Evolutionary conservation across 345 rosid genomes (phyloP), one percentile per base, ranked within the genome.

Genomic region (Salix exigua): DNA sequence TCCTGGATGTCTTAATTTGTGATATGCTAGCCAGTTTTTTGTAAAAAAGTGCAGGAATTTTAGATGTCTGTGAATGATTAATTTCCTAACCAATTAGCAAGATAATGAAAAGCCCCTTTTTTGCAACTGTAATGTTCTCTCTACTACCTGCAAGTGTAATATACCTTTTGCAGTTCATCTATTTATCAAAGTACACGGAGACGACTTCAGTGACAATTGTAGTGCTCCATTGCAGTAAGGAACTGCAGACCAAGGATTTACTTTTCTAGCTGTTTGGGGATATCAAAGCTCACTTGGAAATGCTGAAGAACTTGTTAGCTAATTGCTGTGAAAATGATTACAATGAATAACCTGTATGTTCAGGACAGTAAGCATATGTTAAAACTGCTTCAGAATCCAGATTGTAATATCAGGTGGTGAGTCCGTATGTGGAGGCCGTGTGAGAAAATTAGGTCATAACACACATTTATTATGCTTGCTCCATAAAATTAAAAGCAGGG

Each of bases 1-100:
- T 66, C 76, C 79, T 78, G 61, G 63, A 85, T 80, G 40, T 19
- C 75, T 33, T 65, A 53, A 40, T 55, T 44, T 74, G 26, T 6
- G 71, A 38, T 50, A 53, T 58, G 51, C 28, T 4, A 37, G 69
- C 9, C 46, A 55, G 58, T 70, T 61, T 61, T 63, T 50, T 55
- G 33, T 51, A 42, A 21, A 38, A 48, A 72, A 55, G 31, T 68
- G 19, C 33, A 44, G n/a, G 67, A 58, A 14, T 3, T 33, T 23
- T 62, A 40, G 73, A 65, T 70, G 48, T 16, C 9, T 4, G 77
- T 30, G 42, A 17, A 9, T 50, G 67, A 6, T 58, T 40, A 71
- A 35, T 55, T 53, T 37, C 33, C 73, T 17, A 64, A 64, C 75
- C 53, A 21, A 63, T 18, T 65, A 12, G 62, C 50, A 25, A 18